phyloP scores from a whole-genome alignment of 1,284 basidiomycete genomes.

The Somion occarium region DNA sequence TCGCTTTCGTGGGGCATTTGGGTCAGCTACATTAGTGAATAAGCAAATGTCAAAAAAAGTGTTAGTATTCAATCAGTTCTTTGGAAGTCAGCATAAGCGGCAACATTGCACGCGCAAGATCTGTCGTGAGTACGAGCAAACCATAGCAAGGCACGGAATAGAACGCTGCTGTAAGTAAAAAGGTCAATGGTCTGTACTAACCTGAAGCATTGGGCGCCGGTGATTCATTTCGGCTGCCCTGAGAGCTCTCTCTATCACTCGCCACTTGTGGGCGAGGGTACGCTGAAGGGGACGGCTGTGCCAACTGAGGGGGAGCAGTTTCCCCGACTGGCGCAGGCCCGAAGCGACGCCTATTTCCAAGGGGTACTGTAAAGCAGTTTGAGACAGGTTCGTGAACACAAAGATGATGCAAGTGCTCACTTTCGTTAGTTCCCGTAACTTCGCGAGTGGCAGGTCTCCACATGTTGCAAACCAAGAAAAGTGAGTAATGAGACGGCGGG shows the following conservation, averaged over 20 bases:
- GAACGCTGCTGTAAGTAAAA: conserved; percentile 15
- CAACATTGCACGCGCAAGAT: conserved; percentile 10
- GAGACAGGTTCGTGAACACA: conserved; percentile 10
- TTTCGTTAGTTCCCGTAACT: conserved; percentile 81
- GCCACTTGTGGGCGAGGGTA: conserved; percentile 65
- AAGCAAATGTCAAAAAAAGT: conserved; percentile 36
- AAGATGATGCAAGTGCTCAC: conserved; percentile 32
- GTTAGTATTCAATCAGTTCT: conserved; percentile 58
- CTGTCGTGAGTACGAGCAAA: conserved; percentile 20
- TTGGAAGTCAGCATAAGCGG: conserved; percentile 10
- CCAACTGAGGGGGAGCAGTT: conserved; percentile 69
- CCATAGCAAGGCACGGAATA: conserved; percentile 17
- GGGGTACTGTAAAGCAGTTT: conserved; percentile 49
- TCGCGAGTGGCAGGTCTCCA: conserved; percentile 85
- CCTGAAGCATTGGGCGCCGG: conserved; percentile 26
- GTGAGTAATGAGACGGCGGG: conserved; percentile 1
- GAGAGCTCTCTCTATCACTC: conserved; percentile 42
- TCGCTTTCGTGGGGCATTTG: conserved; percentile 85
- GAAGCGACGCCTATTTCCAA: conserved; percentile 83
- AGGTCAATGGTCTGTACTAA: conserved; percentile 22
- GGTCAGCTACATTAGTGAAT: conserved; percentile 47
- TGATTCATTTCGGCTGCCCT: conserved; percentile 53
- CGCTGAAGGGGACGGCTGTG: conserved; percentile 79
- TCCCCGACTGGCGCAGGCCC: conserved; percentile 79
- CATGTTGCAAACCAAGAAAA: conserved; percentile 51